These are phyloP conservation scores for Bocquillonia castaneifolia DNA, from an alignment of 441 rosid genomes.

Conservation along the genomic window DNA sequence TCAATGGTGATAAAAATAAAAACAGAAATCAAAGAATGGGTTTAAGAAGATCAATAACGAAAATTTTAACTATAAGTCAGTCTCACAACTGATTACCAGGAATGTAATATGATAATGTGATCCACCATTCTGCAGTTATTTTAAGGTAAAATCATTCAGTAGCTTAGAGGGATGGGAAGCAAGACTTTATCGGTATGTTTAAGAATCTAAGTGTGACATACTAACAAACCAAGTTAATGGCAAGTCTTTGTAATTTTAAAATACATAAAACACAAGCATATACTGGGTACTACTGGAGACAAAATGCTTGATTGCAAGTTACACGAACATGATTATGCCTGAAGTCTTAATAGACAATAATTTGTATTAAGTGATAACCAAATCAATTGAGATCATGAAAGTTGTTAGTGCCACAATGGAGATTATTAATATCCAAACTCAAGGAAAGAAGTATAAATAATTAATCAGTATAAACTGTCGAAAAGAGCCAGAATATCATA, in stretches of 20 bases:
- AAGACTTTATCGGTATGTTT: neutral
- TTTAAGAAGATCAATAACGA: neutral
- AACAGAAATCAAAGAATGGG: neutral
- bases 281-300: neutral
- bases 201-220: neutral
- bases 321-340: neutral
- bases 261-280: neutral
- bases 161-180: neutral
- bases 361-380: neutral
- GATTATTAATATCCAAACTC: neutral
- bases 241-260: neutral
- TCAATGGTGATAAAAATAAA: neutral
- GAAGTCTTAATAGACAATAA: neutral
- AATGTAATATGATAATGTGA: neutral
- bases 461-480: neutral
- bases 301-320: neutral
- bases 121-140: neutral
- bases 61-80: neutral
- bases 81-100: neutral
- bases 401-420: neutral
- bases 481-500: constrained; percentile 22
- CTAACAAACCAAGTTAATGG: neutral
- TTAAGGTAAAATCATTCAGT: too few relatives aligned
- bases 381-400: neutral
- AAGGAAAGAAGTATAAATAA: neutral